Percentiles rank a stretch among this genome's conserved stretches.
Evolutionary conservation across 1,139 yeast species (phyloP).

Genomic region (Scheffersomyces parashehatae): DNA sequence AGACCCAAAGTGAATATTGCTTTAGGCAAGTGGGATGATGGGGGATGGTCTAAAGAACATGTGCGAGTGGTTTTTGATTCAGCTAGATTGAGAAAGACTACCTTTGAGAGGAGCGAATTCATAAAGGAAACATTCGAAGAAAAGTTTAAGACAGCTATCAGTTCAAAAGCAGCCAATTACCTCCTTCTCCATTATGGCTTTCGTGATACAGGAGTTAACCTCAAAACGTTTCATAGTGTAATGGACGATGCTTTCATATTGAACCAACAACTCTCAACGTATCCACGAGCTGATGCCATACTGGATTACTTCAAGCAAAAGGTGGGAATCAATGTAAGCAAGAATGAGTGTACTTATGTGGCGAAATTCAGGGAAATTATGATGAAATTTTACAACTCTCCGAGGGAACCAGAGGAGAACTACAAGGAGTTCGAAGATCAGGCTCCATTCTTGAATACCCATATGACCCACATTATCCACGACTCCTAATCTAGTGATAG

Average conservation of each 20-base stretch:
- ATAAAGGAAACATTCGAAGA: slow-evolving; percentile 6
- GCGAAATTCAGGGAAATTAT: slow-evolving; percentile 16
- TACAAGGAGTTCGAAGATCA: slow-evolving; percentile 9
- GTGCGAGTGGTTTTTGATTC: slow-evolving; percentile 8
- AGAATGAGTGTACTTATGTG: slow-evolving; percentile 1
- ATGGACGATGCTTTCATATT: slow-evolving; percentile 15
- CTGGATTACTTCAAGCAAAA: slow-evolving; percentile 5
- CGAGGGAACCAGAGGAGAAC: slow-evolving; percentile 17
- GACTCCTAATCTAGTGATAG: neutral
- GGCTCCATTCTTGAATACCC: slow-evolving; percentile 3
- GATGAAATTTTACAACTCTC: slow-evolving; percentile 14
- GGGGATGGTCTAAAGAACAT: slow-evolving; percentile 12
- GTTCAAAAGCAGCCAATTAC: slow-evolving; percentile 14
- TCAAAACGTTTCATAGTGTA: slow-evolving; percentile 10
- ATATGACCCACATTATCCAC: slow-evolving; percentile 1
- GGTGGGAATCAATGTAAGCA: slow-evolving; percentile 6
- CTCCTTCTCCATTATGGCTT: slow-evolving; percentile 21
- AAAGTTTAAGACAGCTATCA: slow-evolving; percentile 6
- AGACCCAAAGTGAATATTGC: neutral
- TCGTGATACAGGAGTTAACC: slow-evolving; percentile 8
- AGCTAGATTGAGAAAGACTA: neutral
- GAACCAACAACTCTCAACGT: slow-evolving; percentile 4
- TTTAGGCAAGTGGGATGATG: slow-evolving; percentile 1
- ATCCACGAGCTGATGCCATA: slow-evolving; percentile 8
- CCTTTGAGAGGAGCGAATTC: slow-evolving; percentile 2